phyloP scores from a whole-genome alignment of 352 stramenopile species.

The Phytophthora fragariae region DNA sequence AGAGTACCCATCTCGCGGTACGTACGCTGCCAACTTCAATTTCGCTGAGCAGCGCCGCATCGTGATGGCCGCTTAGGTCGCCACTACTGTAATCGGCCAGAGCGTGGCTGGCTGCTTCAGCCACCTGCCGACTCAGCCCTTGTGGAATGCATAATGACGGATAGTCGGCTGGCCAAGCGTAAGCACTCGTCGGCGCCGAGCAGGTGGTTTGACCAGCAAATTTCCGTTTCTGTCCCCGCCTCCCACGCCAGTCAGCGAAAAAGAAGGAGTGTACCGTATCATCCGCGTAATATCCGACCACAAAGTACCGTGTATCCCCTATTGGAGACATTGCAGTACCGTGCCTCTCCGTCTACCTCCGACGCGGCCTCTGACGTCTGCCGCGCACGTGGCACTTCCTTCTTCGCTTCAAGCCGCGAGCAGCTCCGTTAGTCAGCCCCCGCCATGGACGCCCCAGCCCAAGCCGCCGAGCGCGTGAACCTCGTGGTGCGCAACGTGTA shows the following conservation, averaged over 20 bases:
- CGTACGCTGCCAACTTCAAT: conserved; percentile 32
- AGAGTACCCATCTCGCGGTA: conserved; percentile 18
- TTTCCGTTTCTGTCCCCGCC: conserved; percentile 2
- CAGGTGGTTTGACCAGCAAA: conserved; percentile 7
- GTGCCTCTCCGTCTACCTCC: too few relatives aligned
- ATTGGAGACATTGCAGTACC: too few relatives aligned
- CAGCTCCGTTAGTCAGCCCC: background rate
- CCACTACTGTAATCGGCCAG: too few relatives aligned
- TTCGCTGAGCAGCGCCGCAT: conserved; percentile 21
- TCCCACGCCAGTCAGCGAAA: too few relatives aligned
- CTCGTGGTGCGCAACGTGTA: conserved; percentile 89
- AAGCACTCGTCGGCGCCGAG: too few relatives aligned
- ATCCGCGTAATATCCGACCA: too few relatives aligned
- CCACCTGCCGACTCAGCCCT: too few relatives aligned
- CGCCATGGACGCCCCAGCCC: conserved; percentile 30
- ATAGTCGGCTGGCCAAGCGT: background rate
- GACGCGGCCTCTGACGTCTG: too few relatives aligned
- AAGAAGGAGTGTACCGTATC: background rate
- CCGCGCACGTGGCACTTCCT: background rate
- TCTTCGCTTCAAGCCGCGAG: background rate
- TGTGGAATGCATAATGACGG: background rate
- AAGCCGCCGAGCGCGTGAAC: conserved; percentile 43
- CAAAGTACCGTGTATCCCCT: too few relatives aligned
- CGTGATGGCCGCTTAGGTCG: too few relatives aligned
- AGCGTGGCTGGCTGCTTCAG: too few relatives aligned